These are phyloP conservation scores for Vitis vinifera DNA, from an alignment of 164 flowering plant genomes.

Conservation along the genomic window ASM3070453v1 NC_081817.1:2097501-2098000, in stretches of 20 bases:
- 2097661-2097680: conserved; percentile 15
- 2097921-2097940: neutral
- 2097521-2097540: conserved; percentile 92
- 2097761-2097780: conserved; percentile 49
- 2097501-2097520: conserved; percentile 94
- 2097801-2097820: neutral
- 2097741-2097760: conserved; percentile 26
- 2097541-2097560: conserved; percentile 49
- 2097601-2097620: conserved; percentile 25
- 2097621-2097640: conserved; percentile 23
- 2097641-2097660: conserved; percentile 19
- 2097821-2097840: neutral
- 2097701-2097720: conserved; percentile 26
- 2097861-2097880: too few species aligned
- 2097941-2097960: neutral
- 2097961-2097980: conserved; percentile 55
- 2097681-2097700: conserved; percentile 24
- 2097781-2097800: conserved; percentile 42
- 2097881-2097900: neutral
- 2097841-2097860: neutral
- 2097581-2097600: conserved; percentile 32
- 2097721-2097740: conserved; percentile 33
- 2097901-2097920: neutral
- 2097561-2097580: conserved; percentile 42
- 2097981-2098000: conserved; percentile 84